Evolutionary conservation across 1,139 yeast genomes (phyloP).

Genomic region (Cylindricascospora bacillispora): DNA sequence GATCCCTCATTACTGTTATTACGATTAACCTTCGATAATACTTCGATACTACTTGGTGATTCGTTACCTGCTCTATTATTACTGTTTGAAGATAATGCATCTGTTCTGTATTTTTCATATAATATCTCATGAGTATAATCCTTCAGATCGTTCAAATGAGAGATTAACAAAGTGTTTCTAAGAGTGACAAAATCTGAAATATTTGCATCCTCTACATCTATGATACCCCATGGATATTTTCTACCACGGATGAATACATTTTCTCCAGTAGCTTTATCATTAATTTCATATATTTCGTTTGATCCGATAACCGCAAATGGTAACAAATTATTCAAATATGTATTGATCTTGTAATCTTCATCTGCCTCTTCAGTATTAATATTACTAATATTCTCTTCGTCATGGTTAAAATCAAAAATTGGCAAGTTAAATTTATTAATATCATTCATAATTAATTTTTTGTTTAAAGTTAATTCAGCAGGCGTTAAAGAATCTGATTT

Average conservation of each 20-base stretch:
- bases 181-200: constrained; percentile 76
- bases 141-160: constrained; percentile 88
- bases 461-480: constrained; percentile 57
- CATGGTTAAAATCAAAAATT: constrained; percentile 66
- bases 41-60: constrained; percentile 6
- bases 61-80: constrained; percentile 1
- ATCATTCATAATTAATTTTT: constrained; percentile 53
- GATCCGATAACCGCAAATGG: constrained; percentile 89
- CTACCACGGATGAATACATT: constrained; percentile 66
- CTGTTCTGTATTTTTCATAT: constrained; percentile 89
- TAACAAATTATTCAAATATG: constrained; percentile 55
- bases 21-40: constrained; percentile 2
- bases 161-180: constrained; percentile 71
- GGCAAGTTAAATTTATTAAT: constrained; percentile 70
- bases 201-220: constrained; percentile 77
- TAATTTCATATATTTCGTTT: constrained; percentile 41
- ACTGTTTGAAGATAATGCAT: constrained; percentile 39
- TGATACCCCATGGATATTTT: constrained; percentile 88
- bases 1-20: background rate
- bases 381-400: constrained; percentile 47
- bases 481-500: constrained; percentile 81
- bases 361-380: too few species aligned
- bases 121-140: constrained; percentile 86
- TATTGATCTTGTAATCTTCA: constrained; percentile 73
- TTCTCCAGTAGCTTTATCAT: constrained; percentile 29